Evolutionary conservation across 2,329 filamentous ascomycete genomes (phyloP), one percentile per base, ranked within the genome.

Genomic region (Verruconis gallopava): DNA sequence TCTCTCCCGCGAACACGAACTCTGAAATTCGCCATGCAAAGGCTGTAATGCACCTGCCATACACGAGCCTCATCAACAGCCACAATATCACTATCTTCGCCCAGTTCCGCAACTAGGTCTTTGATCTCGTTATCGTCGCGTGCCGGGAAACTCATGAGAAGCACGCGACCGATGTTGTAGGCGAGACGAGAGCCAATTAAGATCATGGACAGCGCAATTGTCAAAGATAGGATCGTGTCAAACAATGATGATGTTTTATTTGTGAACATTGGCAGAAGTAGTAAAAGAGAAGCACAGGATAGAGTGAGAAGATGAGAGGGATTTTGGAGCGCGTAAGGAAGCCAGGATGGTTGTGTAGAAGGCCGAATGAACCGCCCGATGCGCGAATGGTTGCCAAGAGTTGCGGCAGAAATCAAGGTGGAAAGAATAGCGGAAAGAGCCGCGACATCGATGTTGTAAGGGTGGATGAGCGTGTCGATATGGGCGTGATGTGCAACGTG

Each of bases 31-130:
- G 91, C 91, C 81, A 96, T 94, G 55, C 86, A 93, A 30, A 96
- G 69, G 1, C 89, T 88, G 58, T 96, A 95, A 62, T 98, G 91
- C 12, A 95, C 91, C 65, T 98, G 91, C 91, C 91, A 98, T 61
- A 98, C 94, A 56, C 86, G 79, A 2, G 88, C 89, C 54, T 95
- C 89, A 44, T 95, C 85, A 37, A 98, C 77, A 1, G 73, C 72
- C n/a, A 95, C 85, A 37, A 98, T 77, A 1, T 73, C 72, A 35
- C 73, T 73, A 19, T 96, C 77, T 43, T 73, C 72, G 2, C 82
- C 77, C 52, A 95, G 86, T 1, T 77, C 72, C 57, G 86, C 80
- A 40, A 98, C 88, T 58, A 93, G 85, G 43, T 75, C 74, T 52
- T 95, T 69, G n/a, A 94, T 79, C 17, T 80, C 77, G 3, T 75